Evolutionary conservation across 768 basidiomycete genomes (phyloP), one percentile per base, ranked within the genome.

Genomic region (Tricholomella constricta): DNA sequence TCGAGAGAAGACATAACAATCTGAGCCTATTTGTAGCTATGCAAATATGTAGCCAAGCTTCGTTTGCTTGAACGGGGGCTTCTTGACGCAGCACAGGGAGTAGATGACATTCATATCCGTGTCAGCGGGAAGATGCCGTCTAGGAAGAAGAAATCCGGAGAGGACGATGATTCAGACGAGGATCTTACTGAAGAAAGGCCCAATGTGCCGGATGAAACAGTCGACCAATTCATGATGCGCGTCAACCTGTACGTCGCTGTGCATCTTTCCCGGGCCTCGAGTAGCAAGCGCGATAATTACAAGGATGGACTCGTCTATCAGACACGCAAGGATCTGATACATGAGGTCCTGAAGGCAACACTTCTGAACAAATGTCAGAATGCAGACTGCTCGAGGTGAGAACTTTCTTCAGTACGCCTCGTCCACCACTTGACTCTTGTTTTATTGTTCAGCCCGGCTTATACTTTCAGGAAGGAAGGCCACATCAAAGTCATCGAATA

Each of bases 401-500:
- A 81, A n/a, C 40, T 7, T 10, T 38, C 10, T 14, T 52, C n/a
- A 34, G 19, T 40, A 15, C 26, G 8, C 34, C 47, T 42, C 51
- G 57, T 35, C 23, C 44, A 23, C 6, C 49, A n/a, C 35, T 56
- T 25, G 12, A 59, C 34, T 45, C 37, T 19, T 31, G 53, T 19
- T 32, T 32, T 58, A n/a, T 27, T 43, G 57, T 34, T 2, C 58
- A 95, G 93, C 25, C 71, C 80, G 60, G 85, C 81, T 2, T 94
- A 91, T 66, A 92, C 94, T 0, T 93, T 90, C 71, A 88, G 95
- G 48, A 98, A 93, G 69, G 97, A 99, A 65, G 93, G 91, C 0
- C 79, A 90, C 69, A 92, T 89, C 45, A 98, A 98, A 72, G 81
- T 99, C 50, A 88, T 98, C 65, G 94, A 98, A 72, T 91, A 92